Evolutionary conservation across 1,284 basidiomycete genomes (phyloP), one percentile per base, ranked within the genome.

Genomic region (Cryptococcus neoformans): DNA sequence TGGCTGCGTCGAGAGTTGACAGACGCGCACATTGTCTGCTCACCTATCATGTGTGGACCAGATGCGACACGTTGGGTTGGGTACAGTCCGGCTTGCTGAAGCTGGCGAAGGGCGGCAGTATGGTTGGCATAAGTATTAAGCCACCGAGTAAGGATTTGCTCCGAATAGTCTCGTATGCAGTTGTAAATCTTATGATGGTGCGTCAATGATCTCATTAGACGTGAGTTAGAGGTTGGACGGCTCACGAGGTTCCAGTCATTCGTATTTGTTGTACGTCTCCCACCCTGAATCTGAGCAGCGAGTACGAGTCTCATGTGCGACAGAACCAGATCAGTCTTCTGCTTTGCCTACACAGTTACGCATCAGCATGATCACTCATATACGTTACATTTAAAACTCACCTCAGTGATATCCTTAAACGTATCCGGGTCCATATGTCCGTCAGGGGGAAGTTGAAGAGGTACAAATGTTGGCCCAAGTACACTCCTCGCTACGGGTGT

Each of bases 141-240:
- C 49, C 49, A 50, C 16, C 39, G 37, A 12, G 34, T 50, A 11
- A 50, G 28, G 12, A 36, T 50, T 36, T 50, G 35, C 17, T 50
- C 49, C 4, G 16, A 50, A 17, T 50, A 50, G 39, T 50, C 39
- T 10, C 49, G 49, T n/a, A 50, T 50, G 39, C 49, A 50, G 17
- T 17, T 40, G 49, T 50, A 40, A 2, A 50, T 21, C 49, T 50
- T 12, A 6, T 21, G 12, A 8, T 47, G 21, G 45, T 6, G 8
- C 14, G 45, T 16, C 8, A 8, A 10, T n/a, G 17, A 47, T 21
- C 21, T 21, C 21, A 21, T 21, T 21, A 21, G 21, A 21, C 21
- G 21, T 21, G 21, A 21, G 21, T 21, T 21, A 21, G 21, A 21
- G 21, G 21, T 21, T 21, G 21, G 21, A 21, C 12, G 8, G 14